phyloP scores from a whole-genome alignment of 495 filamentous ascomycete species.

The Podospora pseudocomata region DNA sequence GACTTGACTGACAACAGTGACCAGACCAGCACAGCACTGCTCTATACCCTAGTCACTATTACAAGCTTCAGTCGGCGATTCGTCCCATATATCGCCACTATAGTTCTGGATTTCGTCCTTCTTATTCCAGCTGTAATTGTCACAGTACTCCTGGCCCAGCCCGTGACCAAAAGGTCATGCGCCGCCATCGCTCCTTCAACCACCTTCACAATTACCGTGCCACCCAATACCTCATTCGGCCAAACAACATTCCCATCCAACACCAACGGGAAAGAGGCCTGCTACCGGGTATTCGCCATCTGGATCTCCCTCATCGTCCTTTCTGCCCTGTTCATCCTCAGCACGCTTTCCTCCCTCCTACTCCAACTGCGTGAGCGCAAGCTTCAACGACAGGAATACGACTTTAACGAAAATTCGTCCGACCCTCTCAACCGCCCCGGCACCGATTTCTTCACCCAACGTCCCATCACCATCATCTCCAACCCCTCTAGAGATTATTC shows the following conservation, averaged over 20 bases:
- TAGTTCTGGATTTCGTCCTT: slow-evolving; percentile 60
- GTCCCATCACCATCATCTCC: not conserved
- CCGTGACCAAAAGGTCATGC: slow-evolving; percentile 30
- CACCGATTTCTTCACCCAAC: slow-evolving; percentile 1
- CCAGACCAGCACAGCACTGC: slow-evolving; percentile 70
- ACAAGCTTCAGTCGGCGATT: slow-evolving; percentile 74
- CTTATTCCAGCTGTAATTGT: slow-evolving; percentile 70
- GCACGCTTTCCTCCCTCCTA: slow-evolving; percentile 11
- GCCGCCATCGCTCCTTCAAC: not conserved
- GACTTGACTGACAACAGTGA: slow-evolving; percentile 55
- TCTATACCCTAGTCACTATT: slow-evolving; percentile 71
- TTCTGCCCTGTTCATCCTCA: slow-evolving; percentile 13
- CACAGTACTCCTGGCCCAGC: slow-evolving; percentile 68
- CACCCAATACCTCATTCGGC: slow-evolving; percentile 1
- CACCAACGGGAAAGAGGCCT: slow-evolving; percentile 10
- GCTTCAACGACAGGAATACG: not conserved
- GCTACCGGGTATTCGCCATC: slow-evolving; percentile 13
- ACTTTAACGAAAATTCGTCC: not conserved
- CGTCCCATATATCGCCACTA: slow-evolving; percentile 66
- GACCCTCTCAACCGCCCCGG: slow-evolving; percentile 1
- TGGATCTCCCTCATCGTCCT: slow-evolving; percentile 17
- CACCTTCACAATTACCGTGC: not conserved
- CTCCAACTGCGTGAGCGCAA: slow-evolving; percentile 11
- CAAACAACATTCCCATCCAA: slow-evolving; percentile 4
- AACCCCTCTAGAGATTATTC: not conserved